Base-by-base conservation (phyloP, 768 basidiomycete species). In the Crassisporium funariophilum region DNA sequence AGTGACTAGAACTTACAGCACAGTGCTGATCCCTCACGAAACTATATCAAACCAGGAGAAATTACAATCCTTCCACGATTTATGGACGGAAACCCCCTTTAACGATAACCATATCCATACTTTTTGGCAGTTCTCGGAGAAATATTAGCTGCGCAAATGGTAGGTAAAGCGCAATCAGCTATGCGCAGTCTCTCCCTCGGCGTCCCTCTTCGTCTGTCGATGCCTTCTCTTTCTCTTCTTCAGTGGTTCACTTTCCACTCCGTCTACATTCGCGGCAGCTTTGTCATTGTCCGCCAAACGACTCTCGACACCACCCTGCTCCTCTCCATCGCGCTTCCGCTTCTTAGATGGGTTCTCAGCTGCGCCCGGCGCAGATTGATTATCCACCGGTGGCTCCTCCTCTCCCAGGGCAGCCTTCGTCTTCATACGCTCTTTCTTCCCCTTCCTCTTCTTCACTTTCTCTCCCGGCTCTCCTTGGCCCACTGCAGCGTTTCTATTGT, bases 371-470 rank as follows among this genome's bases (percentile, higher is more conserved):
- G 2, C n/a, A 31, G n/a, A n/a, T n/a, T 35, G 27, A 35, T 38
- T 20, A 9, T 38, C 16, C 39, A 27, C 41, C 29, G 38, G 66
- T 72, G 76, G 68, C 33, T 47, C 65, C 17, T 23, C 56, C n/a
- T 35, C 60, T 23, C 35, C 65, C 21, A 52, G 60, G n/a, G 55
- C 61, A 22, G 59, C 69, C 55, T 75, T 83, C 55, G 73, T 53
- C 53, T 71, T 79, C 69, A 77, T 67, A 25, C 84, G 73, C 65
- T 87, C 84, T 66, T 86, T 86, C 75, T 79, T 86, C 10, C 84
- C 84, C 56, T 74, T 84, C 56, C 86, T 64, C 67, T 82, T 86
- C 73, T 85, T 86, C 48, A 49, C 58, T 34, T 67, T 69, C 52
- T 63, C 58, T 15, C 54, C 63, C 15, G 44, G 53, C 9, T 44